Evolutionary conservation across 768 basidiomycete genomes (phyloP).

Genomic region (Phanerochaete sordida): DNA sequence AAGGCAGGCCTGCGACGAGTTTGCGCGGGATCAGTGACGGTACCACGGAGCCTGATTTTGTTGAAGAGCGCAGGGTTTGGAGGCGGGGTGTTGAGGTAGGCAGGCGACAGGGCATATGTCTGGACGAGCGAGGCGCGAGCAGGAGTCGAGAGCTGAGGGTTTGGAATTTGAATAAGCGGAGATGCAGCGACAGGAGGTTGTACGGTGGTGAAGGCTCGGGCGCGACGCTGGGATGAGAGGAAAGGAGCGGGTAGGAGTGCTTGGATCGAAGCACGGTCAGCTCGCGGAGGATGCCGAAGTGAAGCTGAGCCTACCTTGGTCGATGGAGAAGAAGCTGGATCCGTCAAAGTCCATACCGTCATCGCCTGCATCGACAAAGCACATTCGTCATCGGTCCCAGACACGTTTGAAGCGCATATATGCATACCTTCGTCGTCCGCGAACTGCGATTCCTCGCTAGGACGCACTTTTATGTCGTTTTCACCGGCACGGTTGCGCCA

Average conservation of each 20-base stretch:
- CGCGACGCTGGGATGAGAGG: slow-evolving; percentile 44
- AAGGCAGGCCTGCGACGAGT: slow-evolving; percentile 38
- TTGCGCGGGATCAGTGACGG: slow-evolving; percentile 67
- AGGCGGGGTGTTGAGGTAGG: slow-evolving; percentile 55
- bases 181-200: slow-evolving; percentile 37
- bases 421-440: slow-evolving; percentile 47
- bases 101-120: slow-evolving; percentile 32
- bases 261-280: slow-evolving; percentile 24
- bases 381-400: not conserved
- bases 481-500: slow-evolving; percentile 73
- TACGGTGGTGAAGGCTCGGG: slow-evolving; percentile 57
- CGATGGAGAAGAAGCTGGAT: slow-evolving; percentile 38
- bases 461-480: slow-evolving; percentile 65
- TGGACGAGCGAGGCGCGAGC: slow-evolving; percentile 26
- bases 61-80: slow-evolving; percentile 51
- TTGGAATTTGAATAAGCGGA: slow-evolving; percentile 24
- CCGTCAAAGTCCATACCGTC: slow-evolving; percentile 50
- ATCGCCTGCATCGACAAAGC: slow-evolving; percentile 36
- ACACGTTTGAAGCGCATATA: slow-evolving; percentile 13
- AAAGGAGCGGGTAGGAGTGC: slow-evolving; percentile 59
- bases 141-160: slow-evolving; percentile 26
- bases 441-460: slow-evolving; percentile 34
- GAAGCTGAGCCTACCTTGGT: slow-evolving; percentile 10
- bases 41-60: slow-evolving; percentile 66
- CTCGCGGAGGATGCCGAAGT: slow-evolving; percentile 4